Base-by-base conservation (phyloP, 257 asterid species). In the Penstemon newberryi region DNA sequence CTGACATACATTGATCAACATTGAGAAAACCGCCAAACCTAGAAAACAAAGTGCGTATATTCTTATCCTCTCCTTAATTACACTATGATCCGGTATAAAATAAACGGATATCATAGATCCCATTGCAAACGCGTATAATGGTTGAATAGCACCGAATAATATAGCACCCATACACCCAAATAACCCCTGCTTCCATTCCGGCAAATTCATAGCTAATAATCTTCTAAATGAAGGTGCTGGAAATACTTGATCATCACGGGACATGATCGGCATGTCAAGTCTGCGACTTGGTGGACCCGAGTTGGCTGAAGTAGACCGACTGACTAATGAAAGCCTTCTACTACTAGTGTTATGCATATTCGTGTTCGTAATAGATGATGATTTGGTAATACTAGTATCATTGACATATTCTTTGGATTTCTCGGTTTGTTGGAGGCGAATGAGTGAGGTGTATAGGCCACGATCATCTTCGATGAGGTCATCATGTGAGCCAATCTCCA, bases 151-250 rank as follows among this genome's bases (percentile, higher is more conserved):
- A 7, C 91, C 91, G 43, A 83, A 83, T 56, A 86, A 40, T 15
- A 74, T 47, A 3, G 92, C 92, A 7, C 87, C 69, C 0, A 57
- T 71, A 51, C 84, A 75, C 13, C 92, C 92, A 9, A 62, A 33
- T 7, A 60, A 42, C 9, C 84, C 92, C 55, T 86, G 79, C 69
- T 73, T 83, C 92, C 89, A 86, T 69, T 86, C 92, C 6, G 92
- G 92, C 59, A 78, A 64, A 73, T 86, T 86, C 89, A 83, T 79
- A 7, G 87, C 89, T 7, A 86, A 40, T 2, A 86, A 40, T 69
- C 91, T 77, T 69, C 70, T 73, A 25, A 86, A 86, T 2, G 91
- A 86, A 4, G 91, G 91, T 4, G 75, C 82, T 0, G 78, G 78
- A 43, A 75, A 59, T 42, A 50, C 77, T 58, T 85, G 80, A 44